A percentile compares a stretch with the other conserved stretches of the same genome.
Evolutionary conservation across 441 rosid species (phyloP).

Genomic region (Brassica hybrid): DNA sequence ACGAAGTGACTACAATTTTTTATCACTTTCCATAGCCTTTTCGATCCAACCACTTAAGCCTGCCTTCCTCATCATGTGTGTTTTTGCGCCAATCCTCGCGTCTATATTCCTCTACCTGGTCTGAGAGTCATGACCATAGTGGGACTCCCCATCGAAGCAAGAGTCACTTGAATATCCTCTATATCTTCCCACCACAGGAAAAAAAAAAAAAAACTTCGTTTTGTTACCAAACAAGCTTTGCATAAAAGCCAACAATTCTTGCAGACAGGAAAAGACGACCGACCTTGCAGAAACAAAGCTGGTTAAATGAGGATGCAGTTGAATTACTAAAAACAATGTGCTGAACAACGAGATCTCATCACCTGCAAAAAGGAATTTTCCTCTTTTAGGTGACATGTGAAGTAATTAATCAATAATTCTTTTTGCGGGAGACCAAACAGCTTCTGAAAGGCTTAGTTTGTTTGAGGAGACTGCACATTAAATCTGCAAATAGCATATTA

Average conservation of each 20-base stretch:
- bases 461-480: constrained; percentile 90
- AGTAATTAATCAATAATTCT: constrained; percentile 97
- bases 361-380: constrained; percentile 92
- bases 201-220: constrained; percentile 79
- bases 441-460: constrained; percentile 96
- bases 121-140: constrained; percentile 78
- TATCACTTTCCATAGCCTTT: too few relatives aligned
- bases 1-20: too few relatives aligned
- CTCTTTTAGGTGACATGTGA: constrained; percentile 93
- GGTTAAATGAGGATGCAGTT: not conserved
- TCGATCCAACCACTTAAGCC: constrained; percentile 58
- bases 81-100: constrained; percentile 88
- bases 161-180: constrained; percentile 82
- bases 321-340: constrained; percentile 9
- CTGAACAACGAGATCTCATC: constrained; percentile 16
- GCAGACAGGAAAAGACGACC: constrained; percentile 80
- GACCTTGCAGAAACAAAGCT: constrained; percentile 62
- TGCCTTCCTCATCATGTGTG: constrained; percentile 81
- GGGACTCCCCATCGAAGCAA: constrained; percentile 97
- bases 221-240: constrained; percentile 88
- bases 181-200: constrained; percentile 87
- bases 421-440: constrained; percentile 94
- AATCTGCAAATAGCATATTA: constrained; percentile 52
- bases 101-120: constrained; percentile 78
- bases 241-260: constrained; percentile 88